Conservation (phyloP, 2,329 filamentous ascomycete genomes). For the Alternaria sp. region DNA sequence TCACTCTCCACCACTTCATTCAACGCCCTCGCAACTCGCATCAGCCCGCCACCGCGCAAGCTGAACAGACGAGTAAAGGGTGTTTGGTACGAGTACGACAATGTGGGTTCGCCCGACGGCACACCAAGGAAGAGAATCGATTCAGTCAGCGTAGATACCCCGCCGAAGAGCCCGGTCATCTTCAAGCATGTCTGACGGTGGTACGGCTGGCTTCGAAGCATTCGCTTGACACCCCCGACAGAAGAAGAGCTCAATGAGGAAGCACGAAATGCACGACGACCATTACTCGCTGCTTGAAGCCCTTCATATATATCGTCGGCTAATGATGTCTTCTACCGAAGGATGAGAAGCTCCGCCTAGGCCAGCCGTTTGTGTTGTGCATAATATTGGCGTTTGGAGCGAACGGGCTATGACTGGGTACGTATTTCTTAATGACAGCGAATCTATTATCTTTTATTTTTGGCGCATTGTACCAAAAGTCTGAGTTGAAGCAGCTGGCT, state of each 20-base stretch:
- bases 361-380: not conserved
- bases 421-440: not conserved
- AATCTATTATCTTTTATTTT: not conserved
- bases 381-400: slow-evolving; percentile 3
- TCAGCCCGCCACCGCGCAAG: slow-evolving; percentile 43
- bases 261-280: slow-evolving; percentile 1
- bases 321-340: not conserved
- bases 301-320: not conserved
- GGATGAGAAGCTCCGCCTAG: not conserved
- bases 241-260: slow-evolving; percentile 2
- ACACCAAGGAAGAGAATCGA: slow-evolving; percentile 26
- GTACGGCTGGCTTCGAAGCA: slow-evolving; percentile 1
- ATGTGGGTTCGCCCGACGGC: slow-evolving; percentile 9
- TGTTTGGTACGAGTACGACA: slow-evolving; percentile 50
- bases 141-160: slow-evolving; percentile 31
- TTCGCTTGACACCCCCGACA: slow-evolving; percentile 3
- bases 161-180: slow-evolving; percentile 31
- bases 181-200: slow-evolving; percentile 17
- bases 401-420: not conserved
- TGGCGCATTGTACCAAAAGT: not conserved
- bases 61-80: slow-evolving; percentile 46
- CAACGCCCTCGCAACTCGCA: slow-evolving; percentile 30
- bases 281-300: not conserved
- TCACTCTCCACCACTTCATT: slow-evolving; percentile 17
- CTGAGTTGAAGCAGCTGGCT: not conserved